Evolutionary conservation across 2,329 filamentous ascomycete genomes (phyloP).

Genomic region (Drechslerella coelobrocha): DNA sequence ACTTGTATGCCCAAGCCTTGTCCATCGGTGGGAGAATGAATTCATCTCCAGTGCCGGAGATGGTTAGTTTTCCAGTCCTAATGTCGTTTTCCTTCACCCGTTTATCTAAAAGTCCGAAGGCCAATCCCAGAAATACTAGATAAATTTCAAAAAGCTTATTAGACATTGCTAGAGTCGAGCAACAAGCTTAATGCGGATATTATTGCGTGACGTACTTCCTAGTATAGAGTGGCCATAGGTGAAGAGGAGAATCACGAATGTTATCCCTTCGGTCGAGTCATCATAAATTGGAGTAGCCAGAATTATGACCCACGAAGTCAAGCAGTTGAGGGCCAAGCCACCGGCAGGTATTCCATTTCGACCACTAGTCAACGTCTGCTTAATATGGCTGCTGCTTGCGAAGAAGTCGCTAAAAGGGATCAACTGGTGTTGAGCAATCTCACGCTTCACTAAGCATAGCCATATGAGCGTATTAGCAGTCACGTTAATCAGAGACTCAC

Average conservation of each 20-base stretch:
- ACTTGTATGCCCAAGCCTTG: conserved; percentile 1
- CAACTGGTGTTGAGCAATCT: conserved; percentile 13
- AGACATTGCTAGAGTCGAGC: background rate
- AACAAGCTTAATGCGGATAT: background rate
- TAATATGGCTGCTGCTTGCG: conserved; percentile 1
- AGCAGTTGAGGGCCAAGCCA: conserved; percentile 3
- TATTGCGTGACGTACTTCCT: conserved; percentile 8
- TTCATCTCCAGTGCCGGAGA: background rate
- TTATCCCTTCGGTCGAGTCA: conserved; percentile 16
- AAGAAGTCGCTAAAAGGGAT: conserved; percentile 21
- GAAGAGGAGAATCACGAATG: conserved; percentile 9
- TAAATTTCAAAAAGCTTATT: background rate
- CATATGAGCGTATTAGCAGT: background rate
- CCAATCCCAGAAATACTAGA: conserved; percentile 4
- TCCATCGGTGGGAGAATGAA: background rate
- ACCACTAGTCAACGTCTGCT: background rate
- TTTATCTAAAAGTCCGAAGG: background rate
- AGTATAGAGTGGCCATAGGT: conserved; percentile 18
- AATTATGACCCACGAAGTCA: conserved; percentile 9
- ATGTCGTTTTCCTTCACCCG: background rate
- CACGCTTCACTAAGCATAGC: conserved; percentile 6
- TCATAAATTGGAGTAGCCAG: conserved; percentile 17
- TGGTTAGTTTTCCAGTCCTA: background rate
- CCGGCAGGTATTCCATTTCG: conserved; percentile 11
- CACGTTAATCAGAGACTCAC: background rate